Evolutionary conservation across 1,284 basidiomycete species (phyloP).

Genomic region (Ustilago tritici): DNA sequence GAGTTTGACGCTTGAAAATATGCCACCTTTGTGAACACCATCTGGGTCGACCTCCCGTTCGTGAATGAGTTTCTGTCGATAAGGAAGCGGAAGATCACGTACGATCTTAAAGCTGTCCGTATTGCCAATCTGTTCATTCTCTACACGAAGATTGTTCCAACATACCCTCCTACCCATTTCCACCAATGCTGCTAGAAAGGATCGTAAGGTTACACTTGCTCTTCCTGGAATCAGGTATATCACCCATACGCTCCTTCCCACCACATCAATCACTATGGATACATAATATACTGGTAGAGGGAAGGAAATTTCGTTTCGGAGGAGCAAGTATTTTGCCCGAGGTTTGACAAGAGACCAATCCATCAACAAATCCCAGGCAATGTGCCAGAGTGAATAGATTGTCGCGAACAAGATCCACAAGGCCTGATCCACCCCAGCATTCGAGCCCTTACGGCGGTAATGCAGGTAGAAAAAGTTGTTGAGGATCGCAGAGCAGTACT

Average conservation of each 20-base stretch:
- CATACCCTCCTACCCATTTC: slow-evolving; percentile 86
- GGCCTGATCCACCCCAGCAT: slow-evolving; percentile 19
- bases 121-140: slow-evolving; percentile 81
- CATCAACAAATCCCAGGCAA: slow-evolving; percentile 78
- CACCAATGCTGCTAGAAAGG: slow-evolving; percentile 79
- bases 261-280: slow-evolving; percentile 75
- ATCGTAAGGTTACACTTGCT: slow-evolving; percentile 74
- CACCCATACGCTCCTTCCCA: slow-evolving; percentile 85
- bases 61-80: slow-evolving; percentile 34
- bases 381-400: slow-evolving; percentile 79
- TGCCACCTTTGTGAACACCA: slow-evolving; percentile 17
- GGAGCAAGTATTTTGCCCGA: slow-evolving; percentile 75
- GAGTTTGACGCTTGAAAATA: slow-evolving; percentile 34
- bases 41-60: background rate
- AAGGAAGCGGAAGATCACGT: slow-evolving; percentile 59
- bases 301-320: slow-evolving; percentile 77
- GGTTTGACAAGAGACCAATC: slow-evolving; percentile 77
- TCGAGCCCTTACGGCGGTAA: slow-evolving; percentile 62
- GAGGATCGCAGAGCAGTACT: slow-evolving; percentile 63
- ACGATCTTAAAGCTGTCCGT: slow-evolving; percentile 63
- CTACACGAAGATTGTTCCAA: slow-evolving; percentile 88
- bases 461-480: slow-evolving; percentile 67
- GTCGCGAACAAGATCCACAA: slow-evolving; percentile 74
- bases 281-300: slow-evolving; percentile 71
- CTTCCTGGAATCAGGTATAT: slow-evolving; percentile 78